Conservation (phyloP, 345 rosid genomes). For the Excoecaria agallocha region DNA sequence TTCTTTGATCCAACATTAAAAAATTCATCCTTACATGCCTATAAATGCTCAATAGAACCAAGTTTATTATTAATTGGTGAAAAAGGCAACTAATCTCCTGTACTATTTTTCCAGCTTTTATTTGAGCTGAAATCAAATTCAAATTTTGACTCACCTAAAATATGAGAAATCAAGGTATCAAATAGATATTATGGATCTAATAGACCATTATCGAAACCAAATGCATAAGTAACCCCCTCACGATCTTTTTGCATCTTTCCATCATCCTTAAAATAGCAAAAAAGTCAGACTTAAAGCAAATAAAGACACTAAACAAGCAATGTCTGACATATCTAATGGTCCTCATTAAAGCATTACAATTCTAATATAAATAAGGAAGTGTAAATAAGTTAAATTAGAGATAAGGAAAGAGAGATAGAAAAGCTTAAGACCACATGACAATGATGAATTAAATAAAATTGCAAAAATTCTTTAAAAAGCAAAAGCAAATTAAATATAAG, state of each 20-base stretch:
- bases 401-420: neutral
- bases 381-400: neutral
- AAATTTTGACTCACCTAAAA: constrained; percentile 37
- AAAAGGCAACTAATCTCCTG: constrained; percentile 18
- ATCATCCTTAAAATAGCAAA: constrained; percentile 32
- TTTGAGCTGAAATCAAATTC: constrained; percentile 31
- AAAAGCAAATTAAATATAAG: neutral
- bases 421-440: neutral
- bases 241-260: constrained; percentile 20
- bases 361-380: neutral
- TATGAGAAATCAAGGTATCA: constrained; percentile 24
- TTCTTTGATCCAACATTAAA: constrained; percentile 37
- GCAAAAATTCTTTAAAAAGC: neutral
- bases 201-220: constrained; percentile 24
- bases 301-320: constrained; percentile 4
- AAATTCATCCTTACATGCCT: constrained; percentile 49
- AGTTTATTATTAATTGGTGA: constrained; percentile 21
- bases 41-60: constrained; percentile 33
- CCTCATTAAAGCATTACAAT: too few species aligned
- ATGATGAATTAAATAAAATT: neutral
- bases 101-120: constrained; percentile 28
- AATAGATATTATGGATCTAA: constrained; percentile 19
- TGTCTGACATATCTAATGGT: neutral
- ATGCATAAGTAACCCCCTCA: constrained; percentile 4
- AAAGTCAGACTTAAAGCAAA: constrained; percentile 23